These are phyloP conservation scores for Hyaloscypha hepaticicola DNA, from an alignment of 495 filamentous ascomycete species.

Conservation along the genomic window DNA sequence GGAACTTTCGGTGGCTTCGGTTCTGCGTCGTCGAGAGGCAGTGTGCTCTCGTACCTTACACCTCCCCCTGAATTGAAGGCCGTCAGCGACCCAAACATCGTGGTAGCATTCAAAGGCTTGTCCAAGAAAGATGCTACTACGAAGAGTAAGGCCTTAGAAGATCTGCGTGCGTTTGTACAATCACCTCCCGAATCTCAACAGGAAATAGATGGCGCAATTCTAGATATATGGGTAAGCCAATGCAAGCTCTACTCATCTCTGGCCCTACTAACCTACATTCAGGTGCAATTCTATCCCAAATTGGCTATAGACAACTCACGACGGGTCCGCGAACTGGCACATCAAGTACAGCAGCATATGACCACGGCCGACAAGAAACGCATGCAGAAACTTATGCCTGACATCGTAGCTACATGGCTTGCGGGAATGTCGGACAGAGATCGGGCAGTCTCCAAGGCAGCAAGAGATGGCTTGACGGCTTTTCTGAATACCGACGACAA, in stretches of 20 bases:
- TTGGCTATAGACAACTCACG: conserved; percentile 83
- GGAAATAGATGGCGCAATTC: conserved; percentile 64
- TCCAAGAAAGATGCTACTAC: conserved; percentile 91
- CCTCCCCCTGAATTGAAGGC: conserved; percentile 79
- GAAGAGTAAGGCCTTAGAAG: conserved; percentile 89
- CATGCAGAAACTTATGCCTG: conserved; percentile 72
- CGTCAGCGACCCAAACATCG: conserved; percentile 75
- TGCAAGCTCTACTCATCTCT: conserved; percentile 28
- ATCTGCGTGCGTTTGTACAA: conserved; percentile 65
- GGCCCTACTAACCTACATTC: conserved; percentile 33
- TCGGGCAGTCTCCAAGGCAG: conserved; percentile 64
- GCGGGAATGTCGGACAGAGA: conserved; percentile 87
- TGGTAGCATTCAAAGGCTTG: conserved; percentile 88
- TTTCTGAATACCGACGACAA: conserved; percentile 82
- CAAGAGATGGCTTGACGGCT: conserved; percentile 67
- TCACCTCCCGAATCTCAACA: not conserved
- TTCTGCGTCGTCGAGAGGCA: conserved; percentile 38
- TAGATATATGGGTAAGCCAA: conserved; percentile 77
- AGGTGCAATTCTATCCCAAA: conserved; percentile 85
- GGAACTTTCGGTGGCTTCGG: conserved; percentile 49
- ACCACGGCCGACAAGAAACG: conserved; percentile 72
- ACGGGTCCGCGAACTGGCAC: conserved; percentile 82
- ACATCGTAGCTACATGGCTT: conserved; percentile 82
- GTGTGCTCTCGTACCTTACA: conserved; percentile 75
- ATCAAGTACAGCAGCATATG: conserved; percentile 70